Percentiles rank a stretch among this genome's conserved stretches.
Conservation (phyloP, 345 rosid species). For the Toxicodendron radicans region DNA sequence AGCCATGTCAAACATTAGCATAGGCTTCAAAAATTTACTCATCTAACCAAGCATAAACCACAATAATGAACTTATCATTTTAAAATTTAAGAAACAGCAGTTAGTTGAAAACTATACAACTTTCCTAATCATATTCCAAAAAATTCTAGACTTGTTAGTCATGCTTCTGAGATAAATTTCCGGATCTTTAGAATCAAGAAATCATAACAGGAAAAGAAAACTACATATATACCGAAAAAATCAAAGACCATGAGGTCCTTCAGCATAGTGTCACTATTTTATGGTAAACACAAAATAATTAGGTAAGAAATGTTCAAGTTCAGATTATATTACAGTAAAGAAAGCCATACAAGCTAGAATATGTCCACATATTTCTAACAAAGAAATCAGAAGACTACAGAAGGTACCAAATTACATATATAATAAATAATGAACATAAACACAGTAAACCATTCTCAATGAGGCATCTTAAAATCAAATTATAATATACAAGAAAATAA, state of each 20-base stretch:
- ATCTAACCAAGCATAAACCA: background rate
- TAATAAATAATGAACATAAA: no score
- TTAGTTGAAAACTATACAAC: background rate
- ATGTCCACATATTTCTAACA: no score
- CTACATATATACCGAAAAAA: background rate
- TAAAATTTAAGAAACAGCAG: background rate
- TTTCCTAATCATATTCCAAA: background rate
- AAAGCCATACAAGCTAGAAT: no score
- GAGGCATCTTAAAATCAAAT: background rate
- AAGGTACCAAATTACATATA: no score
- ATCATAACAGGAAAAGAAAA: no score
- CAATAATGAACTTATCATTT: background rate
- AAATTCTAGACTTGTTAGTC: background rate
- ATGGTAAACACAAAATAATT: no score
- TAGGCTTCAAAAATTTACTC: background rate
- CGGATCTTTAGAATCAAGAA: background rate
- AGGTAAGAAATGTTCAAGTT: no score
- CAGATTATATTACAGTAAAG: no score
- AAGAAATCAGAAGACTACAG: no score
- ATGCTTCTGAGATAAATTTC: background rate
- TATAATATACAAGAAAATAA: background rate
- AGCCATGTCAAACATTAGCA: background rate
- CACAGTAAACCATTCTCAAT: background rate
- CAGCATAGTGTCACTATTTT: no score
- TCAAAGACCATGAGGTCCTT: background rate